A percentile compares a stretch with the other conserved stretches of the same genome.
Evolutionary conservation across 805 yeast species (phyloP).

Genomic region (Saccharomyces kudriavzevii): DNA sequence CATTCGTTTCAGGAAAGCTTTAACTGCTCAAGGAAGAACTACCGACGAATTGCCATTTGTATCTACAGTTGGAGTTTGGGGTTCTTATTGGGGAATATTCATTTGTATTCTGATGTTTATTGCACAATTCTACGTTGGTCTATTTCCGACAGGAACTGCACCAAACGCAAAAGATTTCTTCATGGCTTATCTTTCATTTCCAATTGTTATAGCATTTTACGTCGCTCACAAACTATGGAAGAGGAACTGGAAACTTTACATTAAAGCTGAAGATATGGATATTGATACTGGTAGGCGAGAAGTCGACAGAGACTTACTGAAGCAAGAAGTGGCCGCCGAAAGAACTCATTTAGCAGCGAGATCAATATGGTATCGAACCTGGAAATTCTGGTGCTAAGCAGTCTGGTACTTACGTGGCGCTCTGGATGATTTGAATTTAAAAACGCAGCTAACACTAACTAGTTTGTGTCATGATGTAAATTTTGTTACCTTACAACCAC

Average conservation of each 20-base stretch:
- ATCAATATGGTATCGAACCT: constrained; percentile 41
- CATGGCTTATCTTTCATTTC: constrained; percentile 55
- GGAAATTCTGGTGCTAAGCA: constrained; percentile 44
- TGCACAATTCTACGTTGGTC: constrained; percentile 78
- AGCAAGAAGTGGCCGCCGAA: constrained; percentile 47
- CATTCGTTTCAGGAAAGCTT: constrained; percentile 55
- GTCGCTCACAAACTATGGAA: constrained; percentile 50
- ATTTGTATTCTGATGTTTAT: constrained; percentile 54
- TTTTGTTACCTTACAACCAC: too few relatives aligned
- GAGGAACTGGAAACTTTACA: constrained; percentile 34
- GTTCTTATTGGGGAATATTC: constrained; percentile 56
- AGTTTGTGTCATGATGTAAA: too few relatives aligned
- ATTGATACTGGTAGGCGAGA: constrained; percentile 57
- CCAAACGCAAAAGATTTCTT: constrained; percentile 57
- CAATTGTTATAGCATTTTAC: constrained; percentile 51
- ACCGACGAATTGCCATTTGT: constrained; percentile 58
- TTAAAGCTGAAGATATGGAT: constrained; percentile 45
- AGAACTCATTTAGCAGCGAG: constrained; percentile 33
- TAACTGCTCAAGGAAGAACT: constrained; percentile 58
- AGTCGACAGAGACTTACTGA: constrained; percentile 44
- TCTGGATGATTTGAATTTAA: too few relatives aligned
- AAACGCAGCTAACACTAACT: too few relatives aligned
- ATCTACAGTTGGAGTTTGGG: constrained; percentile 60
- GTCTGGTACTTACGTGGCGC: too few relatives aligned
- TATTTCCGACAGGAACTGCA: constrained; percentile 52